Evolutionary conservation across 1,284 basidiomycete species (phyloP), one percentile per base, ranked within the genome.

Genomic region (Rhizoctonia solani): DNA sequence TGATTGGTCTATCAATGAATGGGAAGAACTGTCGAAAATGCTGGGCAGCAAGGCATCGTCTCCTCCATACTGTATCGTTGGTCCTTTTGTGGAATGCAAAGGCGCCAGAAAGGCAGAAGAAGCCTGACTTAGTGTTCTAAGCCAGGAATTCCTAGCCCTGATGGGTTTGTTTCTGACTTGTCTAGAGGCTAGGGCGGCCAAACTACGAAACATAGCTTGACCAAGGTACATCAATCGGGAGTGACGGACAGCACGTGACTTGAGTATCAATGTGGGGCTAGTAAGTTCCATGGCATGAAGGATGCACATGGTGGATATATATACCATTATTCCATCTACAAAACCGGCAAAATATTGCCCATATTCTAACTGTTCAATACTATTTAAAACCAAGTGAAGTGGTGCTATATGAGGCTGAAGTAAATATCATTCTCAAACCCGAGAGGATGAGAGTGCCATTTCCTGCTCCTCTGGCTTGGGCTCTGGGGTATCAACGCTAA

Each of bases 11-110:
- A 29, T 27, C 13, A 41, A 41, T 11, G 50, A 44, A 8, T 6
- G 41, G 5, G 50, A 47, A 5, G 41, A 21, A 16, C n/a, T 34
- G 39, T 66, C 63, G 19, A 66, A 66, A 6, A 54, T n/a, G n/a
- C 41, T 32, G 9, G 52, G 52, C 2, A 66, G 63, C 21, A 46
- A 44, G 21, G 52, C 41, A 30, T 66, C 63, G 30, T 66, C 63
- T n/a, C 50, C 14, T 21, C 63, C 63, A 25, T 66, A 66, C 8
- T 66, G 42, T 27, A n/a, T 32, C 34, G 41, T 25, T 9, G 13
- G 4, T 34, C n/a, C 29, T 25, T 16, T 29, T 14, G 30, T 53
- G 6, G 61, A 21, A 29, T 42, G 49, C 11, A 19, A 5, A 34
- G 50, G 23, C n/a, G 61, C 44, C 19, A 50, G 37, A 44, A 65